phyloP scores from a whole-genome alignment of 2,329 filamentous ascomycete genomes.

The Aspergillus awamori region DNA sequence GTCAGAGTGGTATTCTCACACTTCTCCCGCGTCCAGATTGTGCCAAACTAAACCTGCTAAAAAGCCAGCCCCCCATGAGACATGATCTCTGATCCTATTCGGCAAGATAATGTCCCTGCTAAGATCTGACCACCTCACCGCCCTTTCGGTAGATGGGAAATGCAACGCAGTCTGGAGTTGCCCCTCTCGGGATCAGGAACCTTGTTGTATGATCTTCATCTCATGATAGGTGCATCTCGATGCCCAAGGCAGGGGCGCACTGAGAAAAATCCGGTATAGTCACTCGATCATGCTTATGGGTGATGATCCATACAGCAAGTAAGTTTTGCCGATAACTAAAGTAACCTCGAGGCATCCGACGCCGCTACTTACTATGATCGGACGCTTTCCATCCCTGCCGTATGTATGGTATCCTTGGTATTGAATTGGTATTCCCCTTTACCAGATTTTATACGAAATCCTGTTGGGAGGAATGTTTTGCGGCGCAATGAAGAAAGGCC shows the following conservation, averaged over 20 bases:
- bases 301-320: neutral
- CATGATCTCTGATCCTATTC: neutral
- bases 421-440: neutral
- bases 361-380: too few species aligned
- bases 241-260: neutral
- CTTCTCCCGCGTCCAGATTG: slow-evolving; percentile 1
- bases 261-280: neutral
- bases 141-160: slow-evolving; percentile 5
- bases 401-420: slow-evolving; percentile 1
- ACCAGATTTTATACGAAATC: neutral
- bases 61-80: neutral
- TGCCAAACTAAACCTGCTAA: slow-evolving; percentile 4
- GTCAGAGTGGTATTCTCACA: slow-evolving; percentile 1
- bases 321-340: neutral
- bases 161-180: slow-evolving; percentile 2
- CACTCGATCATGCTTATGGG: neutral
- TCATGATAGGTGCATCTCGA: neutral
- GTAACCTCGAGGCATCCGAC: too few species aligned
- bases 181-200: neutral
- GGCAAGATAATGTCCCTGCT: slow-evolving; percentile 5
- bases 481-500: neutral
- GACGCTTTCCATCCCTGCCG: neutral
- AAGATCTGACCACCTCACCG: slow-evolving; percentile 10
- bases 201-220: slow-evolving; percentile 4
- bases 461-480: neutral